phyloP scores from a whole-genome alignment of 2,329 filamentous ascomycete species.

The Fusarium denticulatum region DNA sequence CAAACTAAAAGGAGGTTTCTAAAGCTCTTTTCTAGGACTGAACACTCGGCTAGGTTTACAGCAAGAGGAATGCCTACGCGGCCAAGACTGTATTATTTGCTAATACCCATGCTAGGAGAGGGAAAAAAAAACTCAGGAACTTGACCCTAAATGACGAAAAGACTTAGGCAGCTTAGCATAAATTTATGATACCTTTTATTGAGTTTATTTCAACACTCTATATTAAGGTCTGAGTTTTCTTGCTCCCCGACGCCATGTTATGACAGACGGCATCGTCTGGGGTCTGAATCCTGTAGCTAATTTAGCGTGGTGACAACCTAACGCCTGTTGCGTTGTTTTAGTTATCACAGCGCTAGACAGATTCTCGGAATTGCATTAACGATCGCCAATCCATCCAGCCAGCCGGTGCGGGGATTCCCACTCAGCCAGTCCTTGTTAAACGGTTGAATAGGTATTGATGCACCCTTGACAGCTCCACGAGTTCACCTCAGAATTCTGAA shows the following conservation, averaged over 20 bases:
- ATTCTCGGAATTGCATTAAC: constrained; percentile 42
- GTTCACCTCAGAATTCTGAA: constrained; percentile 18
- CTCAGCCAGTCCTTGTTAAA: constrained; percentile 9
- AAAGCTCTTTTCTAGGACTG: background rate
- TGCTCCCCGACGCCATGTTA: background rate
- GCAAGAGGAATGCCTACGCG: background rate
- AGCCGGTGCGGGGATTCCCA: constrained; percentile 34
- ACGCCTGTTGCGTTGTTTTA: constrained; percentile 39
- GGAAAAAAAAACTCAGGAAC: background rate
- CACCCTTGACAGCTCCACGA: constrained; percentile 22
- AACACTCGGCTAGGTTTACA: background rate
- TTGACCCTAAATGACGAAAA: background rate
- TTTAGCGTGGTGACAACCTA: constrained; percentile 40
- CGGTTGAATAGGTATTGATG: constrained; percentile 16
- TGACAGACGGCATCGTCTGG: constrained; percentile 9
- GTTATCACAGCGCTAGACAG: constrained; percentile 44
- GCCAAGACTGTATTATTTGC: background rate
- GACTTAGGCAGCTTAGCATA: background rate
- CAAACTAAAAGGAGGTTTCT: background rate
- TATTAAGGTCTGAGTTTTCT: background rate
- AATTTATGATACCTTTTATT: background rate
- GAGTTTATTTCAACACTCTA: background rate
- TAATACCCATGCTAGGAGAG: constrained; percentile 7
- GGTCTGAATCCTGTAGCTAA: constrained; percentile 24
- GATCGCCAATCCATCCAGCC: constrained; percentile 36